Percentiles rank a stretch among this genome's conserved stretches.
These are phyloP conservation scores for Santalum album DNA, from an alignment of 164 flowering plant species.

Conservation along the genomic window DNA sequence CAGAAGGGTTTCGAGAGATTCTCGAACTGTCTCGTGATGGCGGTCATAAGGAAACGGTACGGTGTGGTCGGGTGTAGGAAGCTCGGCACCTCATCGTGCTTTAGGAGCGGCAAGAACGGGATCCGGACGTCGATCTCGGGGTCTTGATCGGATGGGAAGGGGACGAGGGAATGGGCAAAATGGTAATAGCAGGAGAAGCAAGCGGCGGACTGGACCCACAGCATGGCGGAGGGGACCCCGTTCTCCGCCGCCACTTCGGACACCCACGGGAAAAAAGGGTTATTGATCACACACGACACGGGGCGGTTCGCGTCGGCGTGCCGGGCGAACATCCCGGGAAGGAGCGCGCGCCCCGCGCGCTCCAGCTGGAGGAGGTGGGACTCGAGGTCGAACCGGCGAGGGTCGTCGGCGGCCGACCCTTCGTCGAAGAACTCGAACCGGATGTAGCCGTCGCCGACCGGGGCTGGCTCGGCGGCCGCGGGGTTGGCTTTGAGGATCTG, in stretches of 20 bases:
- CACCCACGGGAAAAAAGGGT: constrained; percentile 29
- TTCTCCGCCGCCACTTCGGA: constrained; percentile 12
- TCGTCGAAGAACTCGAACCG: constrained; percentile 67
- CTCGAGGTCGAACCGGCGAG: constrained; percentile 26
- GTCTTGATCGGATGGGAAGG: constrained; percentile 38
- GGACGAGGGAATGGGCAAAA: constrained; percentile 24
- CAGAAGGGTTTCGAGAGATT: constrained; percentile 49
- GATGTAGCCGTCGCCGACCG: constrained; percentile 46
- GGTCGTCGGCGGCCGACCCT: constrained; percentile 31
- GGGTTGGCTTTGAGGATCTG: constrained; percentile 3
- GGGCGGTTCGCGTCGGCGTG: constrained; percentile 17
- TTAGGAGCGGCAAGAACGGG: constrained; percentile 46
- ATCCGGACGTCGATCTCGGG: constrained; percentile 40
- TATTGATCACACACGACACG: constrained; percentile 46
- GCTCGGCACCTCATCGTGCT: constrained; percentile 54
- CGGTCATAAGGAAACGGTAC: constrained; percentile 20
- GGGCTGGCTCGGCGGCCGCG: constrained; percentile 7
- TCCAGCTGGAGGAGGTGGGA: constrained; percentile 33
- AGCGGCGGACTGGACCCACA: constrained; percentile 26
- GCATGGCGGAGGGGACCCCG: constrained; percentile 18
- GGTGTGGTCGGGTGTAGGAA: constrained; percentile 48
- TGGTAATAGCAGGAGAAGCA: constrained; percentile 47
- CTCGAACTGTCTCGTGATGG: constrained; percentile 39
- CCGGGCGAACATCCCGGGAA: constrained; percentile 28
- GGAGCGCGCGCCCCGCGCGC: constrained; percentile 21